Conservation (phyloP, 805 yeast species). For the Lipomyces starkeyi region DNA sequence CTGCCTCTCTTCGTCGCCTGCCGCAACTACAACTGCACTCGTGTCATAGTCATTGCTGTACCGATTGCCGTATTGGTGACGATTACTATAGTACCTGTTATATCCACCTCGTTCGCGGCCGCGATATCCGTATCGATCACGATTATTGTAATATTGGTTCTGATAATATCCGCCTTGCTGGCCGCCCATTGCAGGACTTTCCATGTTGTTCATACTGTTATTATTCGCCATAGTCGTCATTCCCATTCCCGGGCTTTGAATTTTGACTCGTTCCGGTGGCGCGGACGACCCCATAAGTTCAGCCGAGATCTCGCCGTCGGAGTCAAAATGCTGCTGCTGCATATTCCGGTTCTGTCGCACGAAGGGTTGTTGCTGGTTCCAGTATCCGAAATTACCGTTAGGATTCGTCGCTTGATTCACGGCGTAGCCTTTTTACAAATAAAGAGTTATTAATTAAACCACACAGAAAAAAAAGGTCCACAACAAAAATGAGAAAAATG, state of each 20-base stretch:
- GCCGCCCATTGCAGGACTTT: not conserved
- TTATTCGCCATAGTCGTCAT: not conserved
- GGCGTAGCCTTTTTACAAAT: constrained; percentile 16
- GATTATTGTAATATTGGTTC: not conserved
- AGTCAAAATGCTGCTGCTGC: not conserved
- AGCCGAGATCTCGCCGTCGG: not conserved
- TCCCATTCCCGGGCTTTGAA: constrained; percentile 2
- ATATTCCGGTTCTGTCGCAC: not conserved
- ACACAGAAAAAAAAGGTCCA: not conserved
- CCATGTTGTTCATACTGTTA: not conserved
- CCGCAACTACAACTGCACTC: not conserved
- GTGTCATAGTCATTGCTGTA: not conserved
- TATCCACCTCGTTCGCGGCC: constrained; percentile 8
- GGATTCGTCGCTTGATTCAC: constrained; percentile 5
- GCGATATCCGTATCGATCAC: constrained; percentile 13
- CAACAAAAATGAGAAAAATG: not conserved
- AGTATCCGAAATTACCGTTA: constrained; percentile 14
- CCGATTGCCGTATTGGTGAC: constrained; percentile 5
- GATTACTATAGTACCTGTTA: not conserved
- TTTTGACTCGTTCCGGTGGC: not conserved
- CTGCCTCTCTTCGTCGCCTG: constrained; percentile 4
- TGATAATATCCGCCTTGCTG: not conserved
- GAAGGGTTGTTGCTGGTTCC: constrained; percentile 21
- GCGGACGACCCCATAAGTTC: not conserved
- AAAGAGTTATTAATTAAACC: constrained; percentile 9